Percentiles rank a stretch among this genome's conserved stretches.
phyloP scores from a whole-genome alignment of 805 yeast genomes.

The Barnettozyma californica region DNA sequence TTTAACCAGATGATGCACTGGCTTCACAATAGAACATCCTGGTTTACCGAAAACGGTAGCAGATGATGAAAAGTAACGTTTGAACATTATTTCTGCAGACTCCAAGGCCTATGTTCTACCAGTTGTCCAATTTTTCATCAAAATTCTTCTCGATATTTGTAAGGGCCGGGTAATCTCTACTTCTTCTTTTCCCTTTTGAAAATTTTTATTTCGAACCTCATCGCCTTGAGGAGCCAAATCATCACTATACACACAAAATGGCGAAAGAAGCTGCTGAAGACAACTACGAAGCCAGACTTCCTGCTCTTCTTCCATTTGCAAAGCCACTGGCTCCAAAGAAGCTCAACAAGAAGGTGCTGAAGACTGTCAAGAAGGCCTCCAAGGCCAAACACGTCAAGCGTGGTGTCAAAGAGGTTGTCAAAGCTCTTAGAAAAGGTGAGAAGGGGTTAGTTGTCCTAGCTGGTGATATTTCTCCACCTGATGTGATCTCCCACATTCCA shows the following conservation, averaged over 20 bases:
- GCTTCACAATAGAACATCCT: constrained; percentile 72
- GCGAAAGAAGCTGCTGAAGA: constrained; percentile 43
- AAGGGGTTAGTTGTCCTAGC: constrained; percentile 95
- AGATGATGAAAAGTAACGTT: constrained; percentile 22
- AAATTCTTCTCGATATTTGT: background rate
- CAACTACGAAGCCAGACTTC: constrained; percentile 87
- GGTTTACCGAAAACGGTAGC: constrained; percentile 34
- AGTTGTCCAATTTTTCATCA: background rate
- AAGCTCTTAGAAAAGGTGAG: constrained; percentile 96
- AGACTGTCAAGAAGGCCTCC: constrained; percentile 95
- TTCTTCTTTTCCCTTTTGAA: constrained; percentile 1
- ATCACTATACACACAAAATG: constrained; percentile 21
- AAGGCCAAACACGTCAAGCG: constrained; percentile 97
- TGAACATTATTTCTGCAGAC: constrained; percentile 3
- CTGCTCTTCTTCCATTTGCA: constrained; percentile 90
- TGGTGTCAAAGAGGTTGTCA: constrained; percentile 98
- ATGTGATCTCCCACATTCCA: constrained; percentile 95
- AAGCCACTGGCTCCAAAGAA: constrained; percentile 94
- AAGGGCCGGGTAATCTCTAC: background rate
- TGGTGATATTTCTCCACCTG: constrained; percentile 97
- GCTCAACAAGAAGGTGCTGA: constrained; percentile 88
- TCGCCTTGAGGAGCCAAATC: constrained; percentile 1
- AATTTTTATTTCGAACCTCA: constrained; percentile 9
- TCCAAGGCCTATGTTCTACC: background rate
- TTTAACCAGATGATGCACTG: constrained; percentile 86